Evolutionary conservation across 257 asterid species (phyloP), one percentile per base, ranked within the genome.

Genomic region (Solanum appendiculatum): DNA sequence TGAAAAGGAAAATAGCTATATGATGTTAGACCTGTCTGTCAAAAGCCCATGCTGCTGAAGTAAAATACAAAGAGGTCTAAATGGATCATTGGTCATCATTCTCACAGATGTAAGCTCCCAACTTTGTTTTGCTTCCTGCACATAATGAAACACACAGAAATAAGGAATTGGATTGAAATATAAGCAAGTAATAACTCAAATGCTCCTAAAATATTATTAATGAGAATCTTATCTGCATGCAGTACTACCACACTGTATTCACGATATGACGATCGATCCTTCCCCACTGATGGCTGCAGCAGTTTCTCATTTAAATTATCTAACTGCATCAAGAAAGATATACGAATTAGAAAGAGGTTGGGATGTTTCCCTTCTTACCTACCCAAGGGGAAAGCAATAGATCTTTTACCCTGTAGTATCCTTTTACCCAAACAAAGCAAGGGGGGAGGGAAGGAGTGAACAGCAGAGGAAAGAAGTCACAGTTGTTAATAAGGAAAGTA

Each of bases 301-400:
- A 93, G 90, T 84, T 91, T 87, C 94, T 97, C 99, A 85, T 97
- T 97, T 54, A 95, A 89, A 86, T 90, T 94, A 88, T 97, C 99
- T 94, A 97, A 90, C 99, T 97, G 94, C 70, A 86, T 84, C 44
- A 81, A 85, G 21, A 88, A 70, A 37, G 31, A 86, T 66, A 16
- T 9, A 27, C 0, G 8, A 82, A 77, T 89, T 75, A 87, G 88
- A 75, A 68, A 74, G 40, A 46, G 68, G 68, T 81, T 51, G 44
- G 85, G 68, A 29, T 81, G 68, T 81, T 46, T 12, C 21, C 29
- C 29, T 27, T 81, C 31, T 18, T 48, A 31, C 64, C 84, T 31
- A 27, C 27, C n/a, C 64, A 78, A 44, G 40, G 85, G 68, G 68
- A 20, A 81, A 81, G 40, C 29, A 18, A 81, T 29, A 81, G 51